A percentile compares a stretch with the other conserved stretches of the same genome.
phyloP scores from a whole-genome alignment of 1,284 basidiomycete genomes.

The Porogramme epimiltina region DNA sequence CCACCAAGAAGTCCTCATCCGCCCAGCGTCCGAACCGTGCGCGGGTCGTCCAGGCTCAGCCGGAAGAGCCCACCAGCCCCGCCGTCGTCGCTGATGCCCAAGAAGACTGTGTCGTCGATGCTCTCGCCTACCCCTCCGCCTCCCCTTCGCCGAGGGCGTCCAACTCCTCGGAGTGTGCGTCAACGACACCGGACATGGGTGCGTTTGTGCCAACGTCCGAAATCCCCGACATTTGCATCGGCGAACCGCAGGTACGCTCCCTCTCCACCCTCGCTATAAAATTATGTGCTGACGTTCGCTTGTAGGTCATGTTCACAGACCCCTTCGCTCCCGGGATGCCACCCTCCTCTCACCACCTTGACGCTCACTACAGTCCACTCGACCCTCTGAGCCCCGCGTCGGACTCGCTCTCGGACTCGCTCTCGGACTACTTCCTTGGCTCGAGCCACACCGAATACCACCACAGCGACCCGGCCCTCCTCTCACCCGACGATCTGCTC shows the following conservation, averaged over 20 bases:
- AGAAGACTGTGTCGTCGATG: slow-evolving; percentile 7
- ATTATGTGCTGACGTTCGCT: too few species aligned
- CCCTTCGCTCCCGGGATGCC: slow-evolving; percentile 3
- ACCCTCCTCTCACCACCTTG: background rate
- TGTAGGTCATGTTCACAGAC: slow-evolving; percentile 9
- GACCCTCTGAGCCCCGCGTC: slow-evolving; percentile 6
- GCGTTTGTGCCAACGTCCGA: slow-evolving; percentile 40
- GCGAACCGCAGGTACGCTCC: slow-evolving; percentile 7
- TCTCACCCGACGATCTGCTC: slow-evolving; percentile 2
- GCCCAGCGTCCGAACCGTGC: background rate
- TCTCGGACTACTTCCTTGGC: slow-evolving; percentile 16
- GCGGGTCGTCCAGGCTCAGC: slow-evolving; percentile 5
- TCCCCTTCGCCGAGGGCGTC: too few species aligned
- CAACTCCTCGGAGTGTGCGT: too few species aligned
- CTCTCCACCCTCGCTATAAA: too few species aligned
- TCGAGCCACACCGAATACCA: background rate
- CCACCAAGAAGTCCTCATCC: slow-evolving; percentile 2
- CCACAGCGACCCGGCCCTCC: background rate
- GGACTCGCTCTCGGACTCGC: background rate
- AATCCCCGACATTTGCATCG: slow-evolving; percentile 43
- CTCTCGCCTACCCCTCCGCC: slow-evolving; percentile 40
- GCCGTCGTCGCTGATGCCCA: background rate
- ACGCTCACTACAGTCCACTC: background rate
- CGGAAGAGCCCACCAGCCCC: too few species aligned
- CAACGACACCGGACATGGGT: slow-evolving; percentile 1